Evolutionary conservation across 768 basidiomycete genomes (phyloP).

Genomic region (Tephrocybe sp.): DNA sequence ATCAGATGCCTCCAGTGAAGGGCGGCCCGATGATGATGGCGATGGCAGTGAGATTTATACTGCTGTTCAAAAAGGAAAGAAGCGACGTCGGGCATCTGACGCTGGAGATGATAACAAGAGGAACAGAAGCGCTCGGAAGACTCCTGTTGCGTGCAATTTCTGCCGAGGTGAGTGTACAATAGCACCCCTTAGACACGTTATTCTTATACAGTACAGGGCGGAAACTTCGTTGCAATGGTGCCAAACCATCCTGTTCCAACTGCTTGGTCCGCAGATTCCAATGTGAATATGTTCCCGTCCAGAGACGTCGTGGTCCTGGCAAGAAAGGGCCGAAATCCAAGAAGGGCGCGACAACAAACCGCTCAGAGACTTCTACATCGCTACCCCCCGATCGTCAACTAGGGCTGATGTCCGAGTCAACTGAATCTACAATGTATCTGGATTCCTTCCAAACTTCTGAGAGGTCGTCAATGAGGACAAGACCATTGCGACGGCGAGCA

Average conservation of each 20-base stretch:
- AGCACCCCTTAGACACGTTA: neutral
- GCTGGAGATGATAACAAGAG: conserved; percentile 25
- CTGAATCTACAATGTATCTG: conserved; percentile 27
- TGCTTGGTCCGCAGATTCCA: conserved; percentile 52
- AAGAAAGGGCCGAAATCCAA: conserved; percentile 60
- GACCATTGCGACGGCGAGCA: conserved; percentile 14
- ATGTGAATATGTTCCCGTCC: conserved; percentile 54
- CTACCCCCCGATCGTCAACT: conserved; percentile 14
- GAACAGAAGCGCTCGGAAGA: conserved; percentile 43
- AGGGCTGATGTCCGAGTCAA: conserved; percentile 12
- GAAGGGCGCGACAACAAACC: conserved; percentile 27
- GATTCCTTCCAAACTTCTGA: conserved; percentile 29
- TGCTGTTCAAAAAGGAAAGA: conserved; percentile 27
- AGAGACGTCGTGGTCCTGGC: conserved; percentile 70
- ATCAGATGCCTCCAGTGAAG: conserved; percentile 21
- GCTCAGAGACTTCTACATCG: conserved; percentile 17
- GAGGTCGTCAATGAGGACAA: conserved; percentile 18
- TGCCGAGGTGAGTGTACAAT: conserved; percentile 56
- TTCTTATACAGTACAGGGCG: conserved; percentile 44
- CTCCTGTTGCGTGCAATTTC: conserved; percentile 72
- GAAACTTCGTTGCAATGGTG: conserved; percentile 75
- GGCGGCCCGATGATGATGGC: conserved; percentile 22
- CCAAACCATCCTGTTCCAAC: conserved; percentile 60
- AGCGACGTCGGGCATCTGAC: conserved; percentile 26
- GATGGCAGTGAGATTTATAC: conserved; percentile 23